These are phyloP conservation scores for Lactarius sp. DNA, from an alignment of 768 basidiomycete species.

Conservation along the genomic window DNA sequence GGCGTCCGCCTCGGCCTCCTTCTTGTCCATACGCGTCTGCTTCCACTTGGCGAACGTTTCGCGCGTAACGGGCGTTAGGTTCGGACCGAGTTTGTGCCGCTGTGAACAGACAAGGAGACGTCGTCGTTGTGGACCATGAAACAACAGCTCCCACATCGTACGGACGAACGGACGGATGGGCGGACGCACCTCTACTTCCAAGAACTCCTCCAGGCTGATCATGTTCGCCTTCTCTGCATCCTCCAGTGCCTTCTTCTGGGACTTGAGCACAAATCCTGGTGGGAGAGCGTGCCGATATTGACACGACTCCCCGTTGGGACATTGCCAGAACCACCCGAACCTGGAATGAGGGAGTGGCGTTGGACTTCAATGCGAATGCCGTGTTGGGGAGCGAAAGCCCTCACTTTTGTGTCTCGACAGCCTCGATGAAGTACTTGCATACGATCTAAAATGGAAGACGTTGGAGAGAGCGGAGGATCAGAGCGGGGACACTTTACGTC, in stretches of 20 bases:
- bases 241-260: conserved; percentile 86
- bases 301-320: conserved; percentile 83
- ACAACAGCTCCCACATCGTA: neutral
- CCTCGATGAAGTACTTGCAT: conserved; percentile 95
- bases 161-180: neutral
- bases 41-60: conserved; percentile 96
- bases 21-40: conserved; percentile 92
- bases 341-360: conserved; percentile 31
- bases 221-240: conserved; percentile 85
- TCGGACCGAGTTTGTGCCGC: conserved; percentile 91
- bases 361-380: neutral
- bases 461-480: conserved; percentile 6
- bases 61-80: conserved; percentile 88
- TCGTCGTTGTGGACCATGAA: neutral
- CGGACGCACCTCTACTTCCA: conserved; percentile 86
- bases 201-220: conserved; percentile 93
- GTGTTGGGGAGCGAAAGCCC: conserved; percentile 16
- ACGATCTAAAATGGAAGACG: conserved; percentile 61
- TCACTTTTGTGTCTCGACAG: conserved; percentile 86
- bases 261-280: conserved; percentile 92
- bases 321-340: conserved; percentile 97
- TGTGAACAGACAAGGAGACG: conserved; percentile 30
- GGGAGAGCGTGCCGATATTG: conserved; percentile 95
- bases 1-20: conserved; percentile 82
- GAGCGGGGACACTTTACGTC: conserved; percentile 54